Base-by-base conservation (phyloP, 2,329 filamentous ascomycete genomes). In the Stagonosporopsis vannaccii region DNA sequence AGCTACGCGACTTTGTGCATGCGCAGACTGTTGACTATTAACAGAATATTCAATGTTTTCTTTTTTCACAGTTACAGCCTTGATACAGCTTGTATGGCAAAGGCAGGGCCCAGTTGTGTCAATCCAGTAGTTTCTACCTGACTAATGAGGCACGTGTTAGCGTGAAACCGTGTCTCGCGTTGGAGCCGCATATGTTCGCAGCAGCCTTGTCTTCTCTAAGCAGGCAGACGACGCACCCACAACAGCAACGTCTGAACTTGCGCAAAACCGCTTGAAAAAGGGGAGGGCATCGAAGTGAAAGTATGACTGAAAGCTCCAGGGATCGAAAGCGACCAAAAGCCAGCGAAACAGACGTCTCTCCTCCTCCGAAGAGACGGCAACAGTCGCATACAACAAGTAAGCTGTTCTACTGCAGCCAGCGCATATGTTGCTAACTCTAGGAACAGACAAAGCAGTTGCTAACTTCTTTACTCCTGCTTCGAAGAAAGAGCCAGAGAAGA, bases 381-480 rank as follows among this genome's bases (percentile, higher is more conserved):
- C 79, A 81, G 50, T 80, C 83, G 3, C 81, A 80, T 5, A 82
- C 82, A 4, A 86, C 81, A 30, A 84, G 83, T 85, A 59, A 82
- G 62, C 66, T 73, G 32, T 32, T 22, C 13, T 32, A 13, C 17
- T 15, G 20, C 33, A 43, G 32, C 43, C 15, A 6, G 12, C 26
- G 37, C 25, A 8, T 5, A 15, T 25, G 1, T 17, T n/a, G 32
- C 48, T 66, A n/a, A 65, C 37, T 45, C 19, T 6, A 43, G 23
- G 19, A 11, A 4, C 62, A 91, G 89, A 87, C 73, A 86, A 77
- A 57, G 86, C 89, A 1, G 86, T 96, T 1, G 85, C 90, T 19
- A 91, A 85, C 50, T 98, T 98, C 80, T 98, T 98, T 77, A 96
- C 88, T 0, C 93, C 93, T 0, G 73, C 84, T 0, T 97, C 92